A percentile compares a stretch with the other conserved stretches of the same genome.
Conservation (phyloP, 2,329 filamentous ascomycete species). For the Trichophyton schoenleinii region DNA sequence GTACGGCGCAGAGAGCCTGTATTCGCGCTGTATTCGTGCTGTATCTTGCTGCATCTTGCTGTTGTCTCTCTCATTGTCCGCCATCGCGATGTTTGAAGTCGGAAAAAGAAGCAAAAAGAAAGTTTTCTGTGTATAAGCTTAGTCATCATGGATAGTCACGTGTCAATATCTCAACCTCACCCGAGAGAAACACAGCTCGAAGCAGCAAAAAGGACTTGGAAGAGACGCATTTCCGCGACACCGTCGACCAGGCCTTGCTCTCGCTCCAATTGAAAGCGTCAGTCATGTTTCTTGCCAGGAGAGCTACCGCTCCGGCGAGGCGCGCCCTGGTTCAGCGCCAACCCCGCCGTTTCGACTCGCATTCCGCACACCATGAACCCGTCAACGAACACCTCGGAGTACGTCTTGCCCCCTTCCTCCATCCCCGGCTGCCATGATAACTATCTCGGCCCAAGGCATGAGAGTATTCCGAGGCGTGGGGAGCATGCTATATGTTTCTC, state of each 20-base stretch:
- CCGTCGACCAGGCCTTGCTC: constrained; percentile 7
- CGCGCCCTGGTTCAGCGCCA: constrained; percentile 29
- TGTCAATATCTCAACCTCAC: neutral
- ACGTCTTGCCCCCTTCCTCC: constrained; percentile 17
- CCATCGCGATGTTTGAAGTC: neutral
- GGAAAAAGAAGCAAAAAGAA: neutral
- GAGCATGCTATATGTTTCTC: neutral
- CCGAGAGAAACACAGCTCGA: neutral
- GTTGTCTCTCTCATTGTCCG: neutral
- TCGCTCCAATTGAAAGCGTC: constrained; percentile 15
- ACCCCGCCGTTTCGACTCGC: constrained; percentile 34
- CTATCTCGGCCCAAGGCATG: neutral
- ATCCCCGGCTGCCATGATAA: neutral
- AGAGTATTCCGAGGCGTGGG: neutral
- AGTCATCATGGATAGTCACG: neutral
- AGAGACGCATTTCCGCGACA: neutral
- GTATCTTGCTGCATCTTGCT: neutral
- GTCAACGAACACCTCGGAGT: constrained; percentile 37
- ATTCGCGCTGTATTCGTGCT: neutral
- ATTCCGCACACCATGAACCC: constrained; percentile 31
- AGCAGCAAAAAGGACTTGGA: neutral
- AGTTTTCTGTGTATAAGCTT: neutral
- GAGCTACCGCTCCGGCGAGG: constrained; percentile 26
- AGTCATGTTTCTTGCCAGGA: constrained; percentile 32
- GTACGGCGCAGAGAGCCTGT: no score